phyloP scores from a whole-genome alignment of 352 stramenopile species.

The Aphanomyces invadans region DNA sequence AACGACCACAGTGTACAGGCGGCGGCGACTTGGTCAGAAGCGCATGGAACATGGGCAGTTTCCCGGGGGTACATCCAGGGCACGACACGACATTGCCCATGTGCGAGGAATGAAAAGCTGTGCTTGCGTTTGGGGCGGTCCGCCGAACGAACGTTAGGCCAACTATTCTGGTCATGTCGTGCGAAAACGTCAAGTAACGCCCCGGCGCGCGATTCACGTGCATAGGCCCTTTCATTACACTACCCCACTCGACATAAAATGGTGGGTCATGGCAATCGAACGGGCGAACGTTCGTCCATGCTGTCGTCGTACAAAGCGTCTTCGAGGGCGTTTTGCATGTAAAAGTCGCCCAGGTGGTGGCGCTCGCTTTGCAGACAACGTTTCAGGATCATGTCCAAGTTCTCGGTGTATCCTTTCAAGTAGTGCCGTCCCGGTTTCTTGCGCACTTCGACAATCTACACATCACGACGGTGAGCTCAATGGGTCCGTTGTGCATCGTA shows the following conservation, averaged over 20 bases:
- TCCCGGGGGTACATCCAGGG: neutral
- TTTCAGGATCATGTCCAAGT: conserved; percentile 14
- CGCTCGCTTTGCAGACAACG: neutral
- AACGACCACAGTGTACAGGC: neutral
- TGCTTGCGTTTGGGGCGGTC: too few relatives aligned
- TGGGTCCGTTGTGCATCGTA: neutral
- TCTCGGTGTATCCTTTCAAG: conserved; percentile 23
- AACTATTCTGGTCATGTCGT: too few relatives aligned
- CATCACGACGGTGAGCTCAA: neutral
- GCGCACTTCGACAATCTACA: conserved; percentile 22
- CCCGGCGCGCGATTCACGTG: too few relatives aligned
- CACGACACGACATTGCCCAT: neutral
- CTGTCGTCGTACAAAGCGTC: conserved; percentile 1
- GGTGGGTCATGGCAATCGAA: neutral
- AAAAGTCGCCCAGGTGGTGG: neutral
- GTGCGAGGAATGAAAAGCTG: too few relatives aligned
- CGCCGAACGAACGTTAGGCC: too few relatives aligned
- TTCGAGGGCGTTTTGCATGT: conserved; percentile 13
- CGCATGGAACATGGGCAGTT: neutral
- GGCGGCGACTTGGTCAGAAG: neutral
- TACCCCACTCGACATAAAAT: too few relatives aligned
- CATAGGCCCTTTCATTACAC: too few relatives aligned
- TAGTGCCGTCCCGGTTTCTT: conserved; percentile 12
- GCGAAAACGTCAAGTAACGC: neutral
- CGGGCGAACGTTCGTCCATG: too few relatives aligned